These are phyloP conservation scores for Fennellomyces sp. DNA, from an alignment of 371 early-diverging fungal genomes.

Conservation along the genomic window DNA sequence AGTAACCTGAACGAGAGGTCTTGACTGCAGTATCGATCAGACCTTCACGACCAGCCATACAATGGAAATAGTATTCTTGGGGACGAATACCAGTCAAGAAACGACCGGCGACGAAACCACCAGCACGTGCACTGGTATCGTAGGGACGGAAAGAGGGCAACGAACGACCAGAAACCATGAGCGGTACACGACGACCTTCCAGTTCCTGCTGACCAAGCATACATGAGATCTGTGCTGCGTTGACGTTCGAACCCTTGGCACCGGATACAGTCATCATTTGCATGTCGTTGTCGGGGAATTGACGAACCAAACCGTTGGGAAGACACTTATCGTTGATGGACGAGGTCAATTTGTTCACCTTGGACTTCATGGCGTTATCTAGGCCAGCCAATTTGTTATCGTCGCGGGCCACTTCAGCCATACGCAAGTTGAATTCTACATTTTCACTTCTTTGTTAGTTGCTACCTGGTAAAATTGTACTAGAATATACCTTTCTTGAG, in stretches of 20 bases:
- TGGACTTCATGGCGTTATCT: slow-evolving; percentile 89
- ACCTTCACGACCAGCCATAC: slow-evolving; percentile 99
- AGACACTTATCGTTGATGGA: slow-evolving; percentile 82
- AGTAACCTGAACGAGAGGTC: slow-evolving; percentile 99
- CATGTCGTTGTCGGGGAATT: slow-evolving; percentile 98
- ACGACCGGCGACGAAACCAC: slow-evolving; percentile 98
- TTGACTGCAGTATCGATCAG: slow-evolving; percentile 99
- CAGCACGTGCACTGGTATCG: slow-evolving; percentile 91
- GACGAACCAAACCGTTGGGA: slow-evolving; percentile 81
- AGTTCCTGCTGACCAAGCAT: slow-evolving; percentile 99
- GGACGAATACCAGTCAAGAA: slow-evolving; percentile 99
- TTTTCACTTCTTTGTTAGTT: background rate
- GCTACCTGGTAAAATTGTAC: background rate
- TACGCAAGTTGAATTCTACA: slow-evolving; percentile 68
- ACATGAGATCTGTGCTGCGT: slow-evolving; percentile 98
- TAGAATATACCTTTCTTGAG: slow-evolving; percentile 32
- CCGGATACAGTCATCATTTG: slow-evolving; percentile 99
- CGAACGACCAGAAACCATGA: slow-evolving; percentile 98
- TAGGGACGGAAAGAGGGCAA: slow-evolving; percentile 95
- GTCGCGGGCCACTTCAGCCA: slow-evolving; percentile 86
- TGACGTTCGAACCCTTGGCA: slow-evolving; percentile 99
- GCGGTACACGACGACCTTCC: slow-evolving; percentile 99
- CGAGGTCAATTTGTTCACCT: slow-evolving; percentile 84
- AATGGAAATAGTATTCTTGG: slow-evolving; percentile 91
- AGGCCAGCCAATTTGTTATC: slow-evolving; percentile 89